Evolutionary conservation across 495 filamentous ascomycete genomes (phyloP).

Genomic region (Penicillium robsamsonii): DNA sequence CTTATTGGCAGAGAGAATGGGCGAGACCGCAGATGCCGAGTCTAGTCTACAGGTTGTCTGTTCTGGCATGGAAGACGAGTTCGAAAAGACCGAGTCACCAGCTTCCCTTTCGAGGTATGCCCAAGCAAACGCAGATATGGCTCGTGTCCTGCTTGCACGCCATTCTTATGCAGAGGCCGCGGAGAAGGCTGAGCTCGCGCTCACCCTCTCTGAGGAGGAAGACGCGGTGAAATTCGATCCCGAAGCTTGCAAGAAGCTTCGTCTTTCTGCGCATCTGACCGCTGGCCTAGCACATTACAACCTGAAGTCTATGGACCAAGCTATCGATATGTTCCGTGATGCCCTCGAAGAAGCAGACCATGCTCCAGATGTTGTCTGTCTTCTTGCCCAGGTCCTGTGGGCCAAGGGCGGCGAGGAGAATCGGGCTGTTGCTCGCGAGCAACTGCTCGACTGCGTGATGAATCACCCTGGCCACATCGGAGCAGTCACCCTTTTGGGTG

Average conservation of each 20-base stretch:
- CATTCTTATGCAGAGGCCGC: conserved; percentile 61
- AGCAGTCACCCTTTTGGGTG: conserved; percentile 74
- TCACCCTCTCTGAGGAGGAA: conserved; percentile 63
- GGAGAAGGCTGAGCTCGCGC: conserved; percentile 68
- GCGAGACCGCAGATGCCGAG: conserved; percentile 64
- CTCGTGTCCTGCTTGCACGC: conserved; percentile 69
- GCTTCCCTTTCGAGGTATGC: conserved; percentile 71
- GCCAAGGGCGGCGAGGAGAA: conserved; percentile 78
- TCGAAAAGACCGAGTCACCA: conserved; percentile 76
- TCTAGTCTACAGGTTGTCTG: conserved; percentile 64
- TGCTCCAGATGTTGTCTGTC: conserved; percentile 81
- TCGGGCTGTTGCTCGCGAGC: conserved; percentile 68
- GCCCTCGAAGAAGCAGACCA: conserved; percentile 76
- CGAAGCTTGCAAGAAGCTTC: conserved; percentile 57
- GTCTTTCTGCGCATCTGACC: conserved; percentile 83
- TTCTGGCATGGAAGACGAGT: conserved; percentile 67
- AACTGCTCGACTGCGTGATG: conserved; percentile 77
- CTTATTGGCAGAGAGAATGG: conserved; percentile 75
- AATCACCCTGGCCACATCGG: conserved; percentile 68
- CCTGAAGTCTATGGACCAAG: conserved; percentile 55
- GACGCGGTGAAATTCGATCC: conserved; percentile 55
- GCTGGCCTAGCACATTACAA: conserved; percentile 81
- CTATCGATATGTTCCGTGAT: conserved; percentile 74
- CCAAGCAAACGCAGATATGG: conserved; percentile 83
- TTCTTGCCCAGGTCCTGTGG: conserved; percentile 90